phyloP scores from a whole-genome alignment of 352 stramenopile species.

The Phytophthora pistaciae region DNA sequence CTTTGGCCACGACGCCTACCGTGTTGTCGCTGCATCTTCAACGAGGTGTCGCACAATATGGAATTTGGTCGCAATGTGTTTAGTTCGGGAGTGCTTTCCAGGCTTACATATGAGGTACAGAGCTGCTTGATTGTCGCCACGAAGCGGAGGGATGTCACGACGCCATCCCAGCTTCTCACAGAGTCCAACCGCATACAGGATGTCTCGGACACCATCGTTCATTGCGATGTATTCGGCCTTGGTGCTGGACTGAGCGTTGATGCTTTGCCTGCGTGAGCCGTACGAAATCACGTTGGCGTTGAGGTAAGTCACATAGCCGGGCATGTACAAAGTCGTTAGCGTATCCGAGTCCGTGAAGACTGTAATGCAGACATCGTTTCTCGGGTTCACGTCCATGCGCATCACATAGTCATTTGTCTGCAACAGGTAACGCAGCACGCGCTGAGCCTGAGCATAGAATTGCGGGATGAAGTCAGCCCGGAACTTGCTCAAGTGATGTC shows the following conservation, averaged over 20 bases:
- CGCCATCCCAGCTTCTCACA: slow-evolving; percentile 3
- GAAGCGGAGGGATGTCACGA: slow-evolving; percentile 2
- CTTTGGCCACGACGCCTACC: too few species aligned
- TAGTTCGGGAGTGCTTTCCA: slow-evolving; percentile 1
- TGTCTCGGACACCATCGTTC: slow-evolving; percentile 25
- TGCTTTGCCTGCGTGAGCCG: slow-evolving; percentile 32
- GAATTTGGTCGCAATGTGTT: slow-evolving; percentile 40
- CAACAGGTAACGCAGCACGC: slow-evolving; percentile 7
- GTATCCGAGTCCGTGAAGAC: slow-evolving; percentile 22
- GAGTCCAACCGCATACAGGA: slow-evolving; percentile 26
- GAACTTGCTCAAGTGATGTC: slow-evolving; percentile 10
- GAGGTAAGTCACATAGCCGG: slow-evolving; percentile 26
- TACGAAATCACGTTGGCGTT: slow-evolving; percentile 36
- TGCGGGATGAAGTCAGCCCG: not conserved
- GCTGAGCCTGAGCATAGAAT: slow-evolving; percentile 4
- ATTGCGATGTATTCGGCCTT: slow-evolving; percentile 40
- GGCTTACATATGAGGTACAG: slow-evolving; percentile 10
- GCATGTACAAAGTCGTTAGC: not conserved
- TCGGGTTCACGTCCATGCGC: slow-evolving; percentile 6
- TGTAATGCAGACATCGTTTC: not conserved
- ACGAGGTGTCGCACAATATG: slow-evolving; percentile 22
- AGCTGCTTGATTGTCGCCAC: slow-evolving; percentile 9
- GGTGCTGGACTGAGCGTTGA: slow-evolving; percentile 36
- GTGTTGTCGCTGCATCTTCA: not conserved
- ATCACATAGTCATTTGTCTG: slow-evolving; percentile 15